Evolutionary conservation across 768 basidiomycete species (phyloP), one percentile per base, ranked within the genome.

Genomic region (Trichaptum fuscoviolaceum): DNA sequence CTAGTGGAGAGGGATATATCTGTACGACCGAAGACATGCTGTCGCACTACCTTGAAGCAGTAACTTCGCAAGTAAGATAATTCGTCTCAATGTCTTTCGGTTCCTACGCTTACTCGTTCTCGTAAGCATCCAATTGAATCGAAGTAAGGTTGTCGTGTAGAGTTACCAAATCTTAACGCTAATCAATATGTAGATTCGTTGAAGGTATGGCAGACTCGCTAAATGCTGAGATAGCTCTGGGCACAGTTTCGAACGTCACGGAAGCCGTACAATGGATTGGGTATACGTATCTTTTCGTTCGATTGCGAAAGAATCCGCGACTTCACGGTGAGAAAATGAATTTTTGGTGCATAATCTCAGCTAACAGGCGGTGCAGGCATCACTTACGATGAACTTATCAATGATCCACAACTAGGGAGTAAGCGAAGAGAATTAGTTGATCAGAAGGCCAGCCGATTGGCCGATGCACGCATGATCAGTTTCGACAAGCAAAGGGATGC

Each of bases 251-350:
- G 0, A 96, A 86, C 70, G 84, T 89, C 42, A 79, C 82, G 66
- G 97, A 99, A 73, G 97, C 88, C 7, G 87, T 96, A 17, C 88
- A 88, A 69, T 99, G 97, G 97, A 79, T 99, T 57, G 93, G 96
- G 18, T 99, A 97, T 75, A 98, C 97, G 1, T 99, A 99, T 75
- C 85, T 99, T 34, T 95, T 92, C 73, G 95, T 98, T 10, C 85
- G 96, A 64, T 96, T 99, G 95, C 83, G 86, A 61, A 92, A 91
- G 74, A 96, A 95, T 71, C 96, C 96, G 2, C 87, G 87, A 71
- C 77, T 89, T 62, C 96, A 96, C 73, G 94, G 94, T 92, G 68
- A 65, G 80, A 60, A 15, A 35, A 18, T 61, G 30, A 61, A 25
- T 25, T 57, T 60, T 23, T 35, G 25, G 42, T 10, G 25, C 64